Evolutionary conservation across 495 filamentous ascomycete genomes (phyloP).

Genomic region (Aspergillus nanangensis): DNA sequence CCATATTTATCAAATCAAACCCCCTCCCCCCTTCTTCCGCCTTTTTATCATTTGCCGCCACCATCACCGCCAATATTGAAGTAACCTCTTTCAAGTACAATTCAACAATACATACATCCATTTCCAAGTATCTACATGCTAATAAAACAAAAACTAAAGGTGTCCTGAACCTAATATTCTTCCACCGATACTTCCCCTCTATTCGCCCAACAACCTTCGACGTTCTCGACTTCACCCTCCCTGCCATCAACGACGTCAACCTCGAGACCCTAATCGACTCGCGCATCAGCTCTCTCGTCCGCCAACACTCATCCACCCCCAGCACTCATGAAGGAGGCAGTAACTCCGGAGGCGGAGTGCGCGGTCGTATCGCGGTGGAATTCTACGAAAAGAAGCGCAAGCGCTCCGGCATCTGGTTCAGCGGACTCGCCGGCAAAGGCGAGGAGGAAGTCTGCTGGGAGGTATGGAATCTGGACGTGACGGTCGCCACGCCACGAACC

Average conservation of each 20-base stretch:
- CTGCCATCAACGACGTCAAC: slow-evolving; percentile 80
- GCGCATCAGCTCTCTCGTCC: slow-evolving; percentile 69
- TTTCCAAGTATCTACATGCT: too few relatives aligned
- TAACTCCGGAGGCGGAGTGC: slow-evolving; percentile 43
- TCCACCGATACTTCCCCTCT: slow-evolving; percentile 93
- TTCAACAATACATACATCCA: too few relatives aligned
- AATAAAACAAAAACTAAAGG: too few relatives aligned
- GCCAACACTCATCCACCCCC: slow-evolving; percentile 46
- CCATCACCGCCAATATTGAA: too few relatives aligned
- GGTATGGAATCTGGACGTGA: slow-evolving; percentile 88
- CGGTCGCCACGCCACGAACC: slow-evolving; percentile 80
- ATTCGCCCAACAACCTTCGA: slow-evolving; percentile 82
- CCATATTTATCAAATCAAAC: too few relatives aligned
- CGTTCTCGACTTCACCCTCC: slow-evolving; percentile 86
- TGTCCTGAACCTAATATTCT: slow-evolving; percentile 96
- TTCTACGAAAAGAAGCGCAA: slow-evolving; percentile 91
- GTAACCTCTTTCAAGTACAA: too few relatives aligned
- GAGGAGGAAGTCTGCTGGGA: slow-evolving; percentile 98
- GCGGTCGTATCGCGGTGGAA: slow-evolving; percentile 79
- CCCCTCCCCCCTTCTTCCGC: background rate
- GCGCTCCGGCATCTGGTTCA: slow-evolving; percentile 69
- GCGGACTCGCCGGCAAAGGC: slow-evolving; percentile 50
- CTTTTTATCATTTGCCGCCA: background rate
- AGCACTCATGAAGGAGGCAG: slow-evolving; percentile 45
- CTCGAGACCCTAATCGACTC: slow-evolving; percentile 92